phyloP scores from a whole-genome alignment of 73 alveolate genomes.

The Tetrahymena malaccensis region DNA sequence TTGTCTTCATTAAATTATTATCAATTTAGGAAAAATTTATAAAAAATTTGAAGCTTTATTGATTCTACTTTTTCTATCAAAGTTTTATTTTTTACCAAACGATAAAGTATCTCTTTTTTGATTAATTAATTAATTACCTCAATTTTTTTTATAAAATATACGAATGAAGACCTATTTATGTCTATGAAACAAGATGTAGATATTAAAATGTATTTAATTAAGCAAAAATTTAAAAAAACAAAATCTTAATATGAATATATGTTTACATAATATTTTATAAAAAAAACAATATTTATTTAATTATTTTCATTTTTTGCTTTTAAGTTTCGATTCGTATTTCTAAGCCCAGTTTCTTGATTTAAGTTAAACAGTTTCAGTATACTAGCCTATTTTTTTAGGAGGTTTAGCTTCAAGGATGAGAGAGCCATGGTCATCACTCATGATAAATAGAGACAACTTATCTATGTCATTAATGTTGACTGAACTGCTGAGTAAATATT shows the following conservation, averaged over 20 bases:
- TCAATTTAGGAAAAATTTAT: no score
- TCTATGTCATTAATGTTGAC: conserved; percentile 57
- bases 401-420: not conserved
- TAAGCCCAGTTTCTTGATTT: not conserved
- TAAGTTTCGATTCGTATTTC: not conserved
- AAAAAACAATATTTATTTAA: no score
- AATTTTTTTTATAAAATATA: not conserved
- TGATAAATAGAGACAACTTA: conserved; percentile 69
- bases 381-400: not conserved
- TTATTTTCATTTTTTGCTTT: not conserved
- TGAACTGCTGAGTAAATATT: conserved; percentile 74
- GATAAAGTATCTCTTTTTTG: not conserved
- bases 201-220: no score
- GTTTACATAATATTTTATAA: no score
- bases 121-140: not conserved
- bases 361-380: not conserved
- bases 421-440: conserved; percentile 74
- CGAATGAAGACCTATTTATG: no score
- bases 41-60: not conserved
- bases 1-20: not conserved
- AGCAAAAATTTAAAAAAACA: no score
- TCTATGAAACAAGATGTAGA: not conserved
- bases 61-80: not conserved
- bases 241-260: no score
- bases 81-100: not conserved